Base-by-base conservation (phyloP, 2,329 filamentous ascomycete genomes). In the Neofusicoccum ribis region DNA sequence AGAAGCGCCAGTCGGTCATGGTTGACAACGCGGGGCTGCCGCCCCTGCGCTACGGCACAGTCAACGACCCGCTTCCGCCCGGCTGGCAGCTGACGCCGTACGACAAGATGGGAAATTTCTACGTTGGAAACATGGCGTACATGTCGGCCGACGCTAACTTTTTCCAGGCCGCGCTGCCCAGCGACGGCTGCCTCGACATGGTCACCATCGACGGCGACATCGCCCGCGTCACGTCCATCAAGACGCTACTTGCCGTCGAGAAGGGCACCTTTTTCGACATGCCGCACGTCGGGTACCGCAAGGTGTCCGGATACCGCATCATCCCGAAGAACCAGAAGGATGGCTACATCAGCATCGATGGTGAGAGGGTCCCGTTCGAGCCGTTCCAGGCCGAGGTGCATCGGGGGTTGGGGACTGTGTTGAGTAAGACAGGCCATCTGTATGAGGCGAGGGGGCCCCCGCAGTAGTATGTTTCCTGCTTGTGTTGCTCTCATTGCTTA, bases 271-370 rank as follows among this genome's bases (percentile, higher is more conserved):
- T 96, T 69, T 96, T 97, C 70, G 91, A 96, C 74, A 88, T 91
- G 73, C 85, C 88, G 0, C 84, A 91, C 44, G 90, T 97, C 12
- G 84, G 85, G 36, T 94, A 97, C 77, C 86, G 89, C 71, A 99
- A 99, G 77, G 85, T 97, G 3, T 85, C 86, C n/a, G 95, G 90
- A 0, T 97, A 95, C 75, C 86, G 95, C 47, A 89, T 99, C 68
- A 89, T 89, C 3, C 95, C 95, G 0, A 88, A 86, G 20, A 69
- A 89, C 68, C 84, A 89, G 71, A 81, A 86, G 44, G 85, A 89
- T 68, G 94, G 94, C 1, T 95, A 91, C 76, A 96, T 99, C 75
- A 96, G 92, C 75, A 92, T 99, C 69, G 95, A 98, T 73, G 95
- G 95, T 43, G 95, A 99, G 79, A 85, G 86, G 63, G 84, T 96